Evolutionary conservation across 768 basidiomycete species (phyloP), one percentile per base, ranked within the genome.

Genomic region (Suillus occidentalis): DNA sequence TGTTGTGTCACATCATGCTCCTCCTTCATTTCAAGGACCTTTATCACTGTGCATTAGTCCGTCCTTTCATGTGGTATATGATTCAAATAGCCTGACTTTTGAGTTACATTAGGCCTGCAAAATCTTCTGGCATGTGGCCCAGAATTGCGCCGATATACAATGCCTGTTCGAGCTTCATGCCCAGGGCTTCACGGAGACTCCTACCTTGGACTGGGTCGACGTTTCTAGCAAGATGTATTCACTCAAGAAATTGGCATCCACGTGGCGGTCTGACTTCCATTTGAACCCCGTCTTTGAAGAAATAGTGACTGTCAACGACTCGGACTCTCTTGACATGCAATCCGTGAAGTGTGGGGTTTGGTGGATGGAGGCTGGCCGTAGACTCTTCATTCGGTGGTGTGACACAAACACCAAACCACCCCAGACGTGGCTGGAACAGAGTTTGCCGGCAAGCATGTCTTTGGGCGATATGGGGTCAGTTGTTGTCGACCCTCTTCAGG

Each of bases 331-430:
- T 2, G 5, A 4, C 18, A 13, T 18, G 20, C 58, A 59, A 59
- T 59, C 39, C 10, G 22, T 59, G 39, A 59, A 59, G 18, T 31
- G 58, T 59, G 58, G 58, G 40, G 18, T 59, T 42, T 59, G 18
- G 40, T 59, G 58, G 58, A 59, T 42, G 40, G 20, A 6, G 6
- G 16, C 10, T 42, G 6, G 7, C 25, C 1, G 0, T 25, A 31
- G 18, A 2, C 25, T 59, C 25, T 42, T 42, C 12, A 42, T 28
- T 42, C 58, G 39, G 39, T 25, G 12, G 10, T 59, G 25, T 4
- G 40, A 42, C 18, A 12, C 39, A 28, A 20, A 59, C 3, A 6
- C 6, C 6, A 42, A 42, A 18, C 25, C 6, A 10, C 10, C 25
- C 10, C 16, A 28, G 39, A 59, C 16, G 31, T 53, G 31, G 31